These are phyloP conservation scores for Odontarrhena argentea DNA, from an alignment of 345 rosid genomes.

Conservation along the genomic window DNA sequence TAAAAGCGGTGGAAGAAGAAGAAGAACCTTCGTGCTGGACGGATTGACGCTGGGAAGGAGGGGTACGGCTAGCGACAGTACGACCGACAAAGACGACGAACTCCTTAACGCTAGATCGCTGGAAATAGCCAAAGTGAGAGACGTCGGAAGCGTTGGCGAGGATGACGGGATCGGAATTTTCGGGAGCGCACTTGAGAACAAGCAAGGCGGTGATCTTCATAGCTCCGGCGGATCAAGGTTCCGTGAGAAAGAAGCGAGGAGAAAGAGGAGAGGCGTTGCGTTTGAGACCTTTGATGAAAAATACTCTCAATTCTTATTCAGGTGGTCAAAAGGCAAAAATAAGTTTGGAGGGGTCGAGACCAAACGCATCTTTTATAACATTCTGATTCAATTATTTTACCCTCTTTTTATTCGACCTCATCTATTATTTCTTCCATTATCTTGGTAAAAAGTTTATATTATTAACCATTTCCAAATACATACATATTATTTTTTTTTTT, in stretches of 20 bases:
- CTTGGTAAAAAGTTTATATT: background rate
- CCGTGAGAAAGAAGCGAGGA: conserved; percentile 35
- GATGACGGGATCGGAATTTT: conserved; percentile 56
- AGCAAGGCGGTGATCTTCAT: conserved; percentile 96
- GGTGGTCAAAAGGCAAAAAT: background rate
- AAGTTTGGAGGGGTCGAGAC: conserved; percentile 14
- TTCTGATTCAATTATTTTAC: background rate
- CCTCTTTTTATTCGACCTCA: background rate
- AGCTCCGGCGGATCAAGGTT: conserved; percentile 31
- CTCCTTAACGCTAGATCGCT: conserved; percentile 82
- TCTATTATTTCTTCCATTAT: background rate
- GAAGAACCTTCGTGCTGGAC: conserved; percentile 84
- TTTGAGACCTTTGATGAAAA: background rate
- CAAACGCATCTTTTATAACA: background rate
- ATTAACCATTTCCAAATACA: background rate
- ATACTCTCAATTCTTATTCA: background rate
- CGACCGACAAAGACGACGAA: conserved; percentile 85
- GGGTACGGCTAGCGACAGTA: conserved; percentile 90
- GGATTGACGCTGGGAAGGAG: conserved; percentile 84
- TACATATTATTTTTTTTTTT: background rate
- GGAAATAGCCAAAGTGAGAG: conserved; percentile 88
- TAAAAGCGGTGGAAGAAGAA: background rate
- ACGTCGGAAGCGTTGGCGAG: conserved; percentile 75
- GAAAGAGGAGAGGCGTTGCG: conserved; percentile 18
- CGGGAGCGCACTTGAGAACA: conserved; percentile 71